These are phyloP conservation scores for Physcomitrium patens DNA, from an alignment of 225 moss, liverwort and hornwort species.

Conservation along the genomic window DNA sequence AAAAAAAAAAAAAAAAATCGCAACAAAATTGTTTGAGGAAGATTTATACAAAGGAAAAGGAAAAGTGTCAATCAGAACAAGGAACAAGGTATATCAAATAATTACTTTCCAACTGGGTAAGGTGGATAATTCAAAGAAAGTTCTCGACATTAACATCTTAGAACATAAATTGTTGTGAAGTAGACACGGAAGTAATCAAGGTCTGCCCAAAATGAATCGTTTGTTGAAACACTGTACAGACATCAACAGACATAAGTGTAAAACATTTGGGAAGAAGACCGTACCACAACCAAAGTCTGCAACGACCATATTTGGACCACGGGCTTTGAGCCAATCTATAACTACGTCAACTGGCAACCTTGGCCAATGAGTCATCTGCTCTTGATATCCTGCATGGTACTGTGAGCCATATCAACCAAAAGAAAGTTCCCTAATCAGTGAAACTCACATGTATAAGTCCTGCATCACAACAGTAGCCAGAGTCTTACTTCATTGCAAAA, in stretches of 20 bases:
- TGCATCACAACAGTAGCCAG: constrained; percentile 10
- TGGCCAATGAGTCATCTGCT: constrained; percentile 78
- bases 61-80: too few relatives aligned
- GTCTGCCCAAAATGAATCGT: neutral
- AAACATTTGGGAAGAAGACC: neutral
- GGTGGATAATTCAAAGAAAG: neutral
- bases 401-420: constrained; percentile 23
- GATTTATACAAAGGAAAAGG: neutral
- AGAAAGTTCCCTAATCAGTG: constrained; percentile 7
- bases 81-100: too few relatives aligned
- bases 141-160: neutral
- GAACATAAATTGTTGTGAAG: neutral
- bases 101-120: neutral
- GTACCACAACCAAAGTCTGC: constrained; percentile 78
- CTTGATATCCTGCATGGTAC: constrained; percentile 74
- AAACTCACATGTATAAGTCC: constrained; percentile 2
- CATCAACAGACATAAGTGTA: too few relatives aligned
- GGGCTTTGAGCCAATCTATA: constrained; percentile 53
- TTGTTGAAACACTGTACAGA: too few relatives aligned
- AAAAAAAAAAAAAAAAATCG: too few relatives aligned
- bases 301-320: constrained; percentile 51
- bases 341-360: constrained; percentile 61
- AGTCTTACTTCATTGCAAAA: too few relatives aligned
- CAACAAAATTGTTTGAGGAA: neutral
- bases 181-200: neutral